Conservation (phyloP, 2,329 filamentous ascomycete genomes). For the Trichoderma pleuroti region DNA sequence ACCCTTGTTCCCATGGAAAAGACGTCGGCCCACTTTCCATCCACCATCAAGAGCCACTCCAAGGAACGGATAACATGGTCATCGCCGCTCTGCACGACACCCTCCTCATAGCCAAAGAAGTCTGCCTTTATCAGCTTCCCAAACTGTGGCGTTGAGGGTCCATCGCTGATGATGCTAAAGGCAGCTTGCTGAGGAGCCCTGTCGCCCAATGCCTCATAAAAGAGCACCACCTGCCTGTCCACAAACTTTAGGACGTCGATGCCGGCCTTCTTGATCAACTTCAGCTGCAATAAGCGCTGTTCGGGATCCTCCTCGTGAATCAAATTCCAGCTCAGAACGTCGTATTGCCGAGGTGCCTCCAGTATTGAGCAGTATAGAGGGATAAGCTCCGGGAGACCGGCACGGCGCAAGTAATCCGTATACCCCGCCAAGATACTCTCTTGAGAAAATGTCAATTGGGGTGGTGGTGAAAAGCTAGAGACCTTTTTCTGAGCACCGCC, state of each 20-base stretch:
- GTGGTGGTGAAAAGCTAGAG: slow-evolving; percentile 17
- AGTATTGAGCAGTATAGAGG: slow-evolving; percentile 86
- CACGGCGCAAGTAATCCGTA: slow-evolving; percentile 71
- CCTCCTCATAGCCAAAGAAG: slow-evolving; percentile 64
- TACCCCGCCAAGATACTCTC: slow-evolving; percentile 81
- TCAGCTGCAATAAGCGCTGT: slow-evolving; percentile 65
- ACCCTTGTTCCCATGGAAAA: slow-evolving; percentile 66
- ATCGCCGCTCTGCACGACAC: slow-evolving; percentile 57
- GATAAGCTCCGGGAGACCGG: slow-evolving; percentile 71
- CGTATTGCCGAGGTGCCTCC: slow-evolving; percentile 59
- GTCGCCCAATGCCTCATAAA: slow-evolving; percentile 45
- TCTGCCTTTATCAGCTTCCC: slow-evolving; percentile 65
- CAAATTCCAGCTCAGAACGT: slow-evolving; percentile 71
- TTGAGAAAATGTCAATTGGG: slow-evolving; percentile 44
- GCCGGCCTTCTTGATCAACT: slow-evolving; percentile 69
- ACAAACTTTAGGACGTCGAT: slow-evolving; percentile 73
- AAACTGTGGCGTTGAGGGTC: slow-evolving; percentile 30
- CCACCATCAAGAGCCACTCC: slow-evolving; percentile 78
- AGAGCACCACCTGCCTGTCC: slow-evolving; percentile 58
- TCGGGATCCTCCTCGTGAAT: slow-evolving; percentile 65
- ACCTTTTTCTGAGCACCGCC: slow-evolving; percentile 27
- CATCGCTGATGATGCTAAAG: slow-evolving; percentile 51
- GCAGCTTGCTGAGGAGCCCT: slow-evolving; percentile 40
- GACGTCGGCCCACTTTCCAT: slow-evolving; percentile 67
- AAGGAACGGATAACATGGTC: slow-evolving; percentile 71